Percentiles rank a stretch among this genome's conserved stretches.
Conservation (phyloP, 2,329 filamentous ascomycete species). For the Calycina marina region DNA sequence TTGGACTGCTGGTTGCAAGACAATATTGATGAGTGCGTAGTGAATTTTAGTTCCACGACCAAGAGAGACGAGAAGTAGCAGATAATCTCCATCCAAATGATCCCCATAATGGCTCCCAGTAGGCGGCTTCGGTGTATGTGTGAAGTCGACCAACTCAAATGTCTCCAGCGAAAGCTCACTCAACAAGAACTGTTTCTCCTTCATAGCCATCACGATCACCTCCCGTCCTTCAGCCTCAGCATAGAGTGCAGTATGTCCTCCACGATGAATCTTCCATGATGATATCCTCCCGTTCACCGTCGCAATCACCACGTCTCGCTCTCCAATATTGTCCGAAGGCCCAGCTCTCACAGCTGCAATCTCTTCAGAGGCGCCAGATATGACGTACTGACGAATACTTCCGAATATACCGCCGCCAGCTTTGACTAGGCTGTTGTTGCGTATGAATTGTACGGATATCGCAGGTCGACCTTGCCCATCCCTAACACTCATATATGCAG, state of each 20-base stretch:
- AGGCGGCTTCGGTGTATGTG: conserved; percentile 44
- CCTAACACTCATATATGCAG: conserved; percentile 74
- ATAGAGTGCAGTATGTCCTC: conserved; percentile 64
- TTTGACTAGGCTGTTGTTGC: conserved; percentile 38
- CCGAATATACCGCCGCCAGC: conserved; percentile 59
- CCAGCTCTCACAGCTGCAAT: conserved; percentile 70
- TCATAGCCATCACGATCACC: conserved; percentile 46
- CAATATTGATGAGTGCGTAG: conserved; percentile 64
- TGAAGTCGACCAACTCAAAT: conserved; percentile 68
- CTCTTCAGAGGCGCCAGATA: conserved; percentile 56
- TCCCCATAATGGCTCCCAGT: conserved; percentile 37
- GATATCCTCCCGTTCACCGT: conserved; percentile 67
- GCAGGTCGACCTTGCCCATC: conserved; percentile 77
- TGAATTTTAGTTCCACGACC: conserved; percentile 36
- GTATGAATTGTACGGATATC: conserved; percentile 65
- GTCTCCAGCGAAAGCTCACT: conserved; percentile 38
- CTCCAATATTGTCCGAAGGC: conserved; percentile 56
- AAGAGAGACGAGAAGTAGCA: conserved; percentile 47
- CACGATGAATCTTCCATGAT: conserved; percentile 79
- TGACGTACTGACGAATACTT: conserved; percentile 64
- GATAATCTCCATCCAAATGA: conserved; percentile 35
- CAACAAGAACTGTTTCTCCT: conserved; percentile 34
- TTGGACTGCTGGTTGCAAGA: conserved; percentile 36
- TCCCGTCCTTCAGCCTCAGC: conserved; percentile 58
- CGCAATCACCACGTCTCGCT: conserved; percentile 69